Conservation (phyloP, 306 rosid species). For the Benincasa hispida region DNA sequence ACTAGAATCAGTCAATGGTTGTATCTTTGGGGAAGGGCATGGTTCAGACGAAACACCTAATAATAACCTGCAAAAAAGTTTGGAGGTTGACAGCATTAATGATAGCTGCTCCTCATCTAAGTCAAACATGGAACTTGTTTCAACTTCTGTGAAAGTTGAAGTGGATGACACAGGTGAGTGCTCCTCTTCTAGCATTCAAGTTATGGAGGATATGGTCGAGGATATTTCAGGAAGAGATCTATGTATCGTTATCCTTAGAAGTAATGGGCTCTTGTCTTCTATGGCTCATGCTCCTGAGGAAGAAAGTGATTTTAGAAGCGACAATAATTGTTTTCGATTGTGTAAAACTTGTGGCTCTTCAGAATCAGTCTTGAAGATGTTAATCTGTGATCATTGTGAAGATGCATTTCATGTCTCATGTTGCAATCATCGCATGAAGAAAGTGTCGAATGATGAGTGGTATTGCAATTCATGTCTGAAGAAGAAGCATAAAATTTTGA, state of each 20-base stretch:
- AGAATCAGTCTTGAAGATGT: constrained; percentile 44
- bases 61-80: constrained; percentile 21
- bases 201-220: constrained; percentile 31
- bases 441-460: constrained; percentile 68
- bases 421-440: constrained; percentile 46
- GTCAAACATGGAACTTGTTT: constrained; percentile 52
- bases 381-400: constrained; percentile 86
- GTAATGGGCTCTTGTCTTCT: constrained; percentile 34
- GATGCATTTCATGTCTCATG: constrained; percentile 74
- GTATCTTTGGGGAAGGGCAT: constrained; percentile 9
- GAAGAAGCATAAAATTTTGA: constrained; percentile 44
- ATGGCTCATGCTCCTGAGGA: constrained; percentile 19
- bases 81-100: constrained; percentile 51
- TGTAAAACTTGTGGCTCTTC: constrained; percentile 63
- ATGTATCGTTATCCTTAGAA: constrained; percentile 61
- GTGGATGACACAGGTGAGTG: constrained; percentile 68
- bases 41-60: constrained; percentile 24
- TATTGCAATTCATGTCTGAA: constrained; percentile 68
- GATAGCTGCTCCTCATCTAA: constrained; percentile 92
- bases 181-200: constrained; percentile 62
- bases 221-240: constrained; percentile 56
- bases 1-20: constrained; percentile 9
- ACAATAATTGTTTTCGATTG: constrained; percentile 25
- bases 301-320: constrained; percentile 18
- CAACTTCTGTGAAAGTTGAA: constrained; percentile 36